Base-by-base conservation (phyloP, 345 rosid species). In the Salix arbutifolia region DNA sequence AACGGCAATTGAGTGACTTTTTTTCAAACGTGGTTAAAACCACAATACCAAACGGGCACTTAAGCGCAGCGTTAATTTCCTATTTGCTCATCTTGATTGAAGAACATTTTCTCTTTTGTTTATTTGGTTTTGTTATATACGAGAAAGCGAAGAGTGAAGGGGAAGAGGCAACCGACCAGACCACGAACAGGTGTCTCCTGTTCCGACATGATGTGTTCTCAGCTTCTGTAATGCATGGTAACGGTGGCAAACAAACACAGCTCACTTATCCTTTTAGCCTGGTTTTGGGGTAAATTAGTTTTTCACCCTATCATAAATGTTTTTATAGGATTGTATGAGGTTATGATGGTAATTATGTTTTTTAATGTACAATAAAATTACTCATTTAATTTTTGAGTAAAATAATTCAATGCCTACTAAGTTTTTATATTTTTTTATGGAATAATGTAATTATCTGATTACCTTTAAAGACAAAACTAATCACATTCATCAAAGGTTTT, bases 51-150 rank as follows among this genome's bases (percentile, higher is more conserved):
- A n/a, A n/a, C n/a, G n/a, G n/a, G n/a, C n/a, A n/a, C n/a, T n/a
- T 75, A 66, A 82, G 68, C 44, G 85, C 91, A 78, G 77, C 74
- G 50, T 88, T 82, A 42, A 78, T 70, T 74, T 86, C 90, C 83
- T 87, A 83, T 72, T 86, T 81, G 83, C 72, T 88, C 71, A 65
- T 69, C 30, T 74, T 73, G 80, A 68, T 74, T 19, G 82, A 86
- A 80, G 82, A 86, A 80, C 90, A 81, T 74, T 33, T 26, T 52
- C 25, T 18, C 1, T 60, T 5, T 26, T 8, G 18, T 12, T n/a
- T 30, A 19, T 11, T 3, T 18, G 61, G 26, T 10, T 37, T 31
- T 17, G 10, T 38, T 19, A n/a, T 38, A 35, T 12, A 19, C 0
- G 50, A 3, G 21, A 17, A 9, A 14, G 42, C 52, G 46, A 2